Conservation (phyloP, 768 basidiomycete species). For the Kwoniella heveanensis region DNA sequence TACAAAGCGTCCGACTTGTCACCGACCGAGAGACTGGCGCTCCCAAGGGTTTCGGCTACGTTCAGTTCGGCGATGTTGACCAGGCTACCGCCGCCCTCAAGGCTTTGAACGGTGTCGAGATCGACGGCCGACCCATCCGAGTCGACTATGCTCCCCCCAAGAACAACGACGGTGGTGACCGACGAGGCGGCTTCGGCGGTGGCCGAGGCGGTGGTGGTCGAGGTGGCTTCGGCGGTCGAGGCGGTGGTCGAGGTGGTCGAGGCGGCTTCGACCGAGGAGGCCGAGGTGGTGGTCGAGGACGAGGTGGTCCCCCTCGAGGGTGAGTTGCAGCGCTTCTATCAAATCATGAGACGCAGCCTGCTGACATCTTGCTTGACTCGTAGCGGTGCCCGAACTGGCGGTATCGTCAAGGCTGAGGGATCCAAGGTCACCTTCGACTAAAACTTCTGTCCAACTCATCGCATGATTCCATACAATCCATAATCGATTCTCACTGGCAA, state of each 20-base stretch:
- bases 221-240: slow-evolving; percentile 29
- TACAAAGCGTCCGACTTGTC: slow-evolving; percentile 84
- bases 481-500: background rate
- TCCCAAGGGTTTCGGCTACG: slow-evolving; percentile 95
- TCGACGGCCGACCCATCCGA: slow-evolving; percentile 78
- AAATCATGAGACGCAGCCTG: too few species aligned
- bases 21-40: slow-evolving; percentile 88
- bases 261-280: slow-evolving; percentile 54
- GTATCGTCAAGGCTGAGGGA: slow-evolving; percentile 67
- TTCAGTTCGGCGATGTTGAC: slow-evolving; percentile 83
- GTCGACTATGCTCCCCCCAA: slow-evolving; percentile 62
- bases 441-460: slow-evolving; percentile 10
- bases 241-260: slow-evolving; percentile 36
- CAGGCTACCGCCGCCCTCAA: slow-evolving; percentile 78
- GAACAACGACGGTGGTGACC: slow-evolving; percentile 57
- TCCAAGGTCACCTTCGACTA: slow-evolving; percentile 56
- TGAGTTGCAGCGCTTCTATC: slow-evolving; percentile 20
- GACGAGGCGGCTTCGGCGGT: slow-evolving; percentile 33
- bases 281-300: slow-evolving; percentile 55
- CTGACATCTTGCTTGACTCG: slow-evolving; percentile 16
- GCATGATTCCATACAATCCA: background rate
- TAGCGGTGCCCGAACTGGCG: slow-evolving; percentile 63
- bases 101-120: slow-evolving; percentile 68
- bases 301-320: slow-evolving; percentile 57
- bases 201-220: slow-evolving; percentile 44